A percentile compares a stretch with the other conserved stretches of the same genome.
Evolutionary conservation across 371 early-diverging fungal species (phyloP).

Genomic region (Rhizopus delemar): DNA sequence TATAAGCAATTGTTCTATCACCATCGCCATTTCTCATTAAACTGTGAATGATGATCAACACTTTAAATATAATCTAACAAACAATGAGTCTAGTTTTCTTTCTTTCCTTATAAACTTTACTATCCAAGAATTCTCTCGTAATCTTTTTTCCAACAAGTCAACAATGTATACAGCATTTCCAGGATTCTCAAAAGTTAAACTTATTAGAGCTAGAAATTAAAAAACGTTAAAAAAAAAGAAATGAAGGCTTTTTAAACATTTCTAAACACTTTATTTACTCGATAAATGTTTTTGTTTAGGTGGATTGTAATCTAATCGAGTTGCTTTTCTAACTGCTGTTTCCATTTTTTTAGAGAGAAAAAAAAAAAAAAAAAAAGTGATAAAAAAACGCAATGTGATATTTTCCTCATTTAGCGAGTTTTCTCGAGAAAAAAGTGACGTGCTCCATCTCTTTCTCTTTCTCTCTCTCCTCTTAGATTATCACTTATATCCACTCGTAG

Average conservation of each 20-base stretch:
- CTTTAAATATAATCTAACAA: constrained; percentile 84
- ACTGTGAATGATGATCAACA: constrained; percentile 83
- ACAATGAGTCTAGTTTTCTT: constrained; percentile 7
- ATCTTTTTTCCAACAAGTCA: constrained; percentile 55
- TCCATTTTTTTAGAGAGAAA: constrained; percentile 55
- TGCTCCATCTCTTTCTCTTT: not conserved
- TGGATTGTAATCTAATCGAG: constrained; percentile 71
- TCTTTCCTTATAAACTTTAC: constrained; percentile 50
- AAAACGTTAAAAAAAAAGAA: not conserved
- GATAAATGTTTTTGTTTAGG: constrained; percentile 87
- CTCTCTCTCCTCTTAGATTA: not conserved
- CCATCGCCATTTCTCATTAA: constrained; percentile 81
- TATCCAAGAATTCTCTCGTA: constrained; percentile 81
- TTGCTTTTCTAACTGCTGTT: constrained; percentile 77
- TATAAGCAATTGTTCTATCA: constrained; percentile 68
- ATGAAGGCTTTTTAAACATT: constrained; percentile 30
- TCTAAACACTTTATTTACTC: constrained; percentile 46
- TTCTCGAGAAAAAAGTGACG: constrained; percentile 3
- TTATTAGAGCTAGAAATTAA: constrained; percentile 46
- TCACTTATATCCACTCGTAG: not conserved
- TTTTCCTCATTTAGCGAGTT: not conserved
- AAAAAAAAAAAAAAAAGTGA: constrained; percentile 9
- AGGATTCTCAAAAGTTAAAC: constrained; percentile 48
- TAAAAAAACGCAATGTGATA: not conserved
- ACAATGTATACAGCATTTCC: constrained; percentile 64